These are phyloP conservation scores for Quercus parvula DNA, from an alignment of 306 rosid species.

Conservation along the genomic window DNA sequence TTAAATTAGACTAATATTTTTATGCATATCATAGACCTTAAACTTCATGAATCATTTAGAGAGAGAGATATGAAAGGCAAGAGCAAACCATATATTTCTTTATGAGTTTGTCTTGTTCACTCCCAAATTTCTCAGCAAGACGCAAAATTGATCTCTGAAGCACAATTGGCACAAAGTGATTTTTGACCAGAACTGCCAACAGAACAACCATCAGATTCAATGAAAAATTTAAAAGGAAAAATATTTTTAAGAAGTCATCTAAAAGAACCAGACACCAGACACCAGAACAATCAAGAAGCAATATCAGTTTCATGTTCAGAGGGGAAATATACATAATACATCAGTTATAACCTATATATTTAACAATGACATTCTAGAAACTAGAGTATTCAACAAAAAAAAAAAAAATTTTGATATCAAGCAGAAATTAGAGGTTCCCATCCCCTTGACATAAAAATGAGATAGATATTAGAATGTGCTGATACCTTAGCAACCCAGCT, in stretches of 20 bases:
- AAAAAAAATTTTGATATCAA: not conserved
- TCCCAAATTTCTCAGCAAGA: conserved; percentile 53
- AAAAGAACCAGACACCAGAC: not conserved
- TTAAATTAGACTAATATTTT: not conserved
- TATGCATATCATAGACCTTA: not conserved
- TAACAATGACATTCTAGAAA: conserved; percentile 9
- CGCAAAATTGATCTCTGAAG: conserved; percentile 75
- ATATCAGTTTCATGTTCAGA: not conserved
- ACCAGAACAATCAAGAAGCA: not conserved
- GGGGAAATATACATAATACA: not conserved
- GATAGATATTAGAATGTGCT: conserved; percentile 1
- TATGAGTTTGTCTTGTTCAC: conserved; percentile 74
- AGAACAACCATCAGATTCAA: conserved; percentile 36
- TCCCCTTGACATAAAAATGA: conserved; percentile 9
- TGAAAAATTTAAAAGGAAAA: conserved; percentile 2
- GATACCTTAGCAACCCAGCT: conserved; percentile 74
- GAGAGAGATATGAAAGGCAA: not conserved
- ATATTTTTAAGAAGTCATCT: not conserved
- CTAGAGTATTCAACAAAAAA: not conserved
- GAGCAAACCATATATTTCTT: conserved; percentile 73
- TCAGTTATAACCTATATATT: not conserved
- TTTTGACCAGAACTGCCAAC: conserved; percentile 53
- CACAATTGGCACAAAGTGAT: conserved; percentile 62
- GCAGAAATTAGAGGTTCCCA: conserved; percentile 15
- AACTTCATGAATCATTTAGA: not conserved